Conservation (phyloP, 2,329 filamentous ascomycete genomes). For the Hypocrella siamensis region DNA sequence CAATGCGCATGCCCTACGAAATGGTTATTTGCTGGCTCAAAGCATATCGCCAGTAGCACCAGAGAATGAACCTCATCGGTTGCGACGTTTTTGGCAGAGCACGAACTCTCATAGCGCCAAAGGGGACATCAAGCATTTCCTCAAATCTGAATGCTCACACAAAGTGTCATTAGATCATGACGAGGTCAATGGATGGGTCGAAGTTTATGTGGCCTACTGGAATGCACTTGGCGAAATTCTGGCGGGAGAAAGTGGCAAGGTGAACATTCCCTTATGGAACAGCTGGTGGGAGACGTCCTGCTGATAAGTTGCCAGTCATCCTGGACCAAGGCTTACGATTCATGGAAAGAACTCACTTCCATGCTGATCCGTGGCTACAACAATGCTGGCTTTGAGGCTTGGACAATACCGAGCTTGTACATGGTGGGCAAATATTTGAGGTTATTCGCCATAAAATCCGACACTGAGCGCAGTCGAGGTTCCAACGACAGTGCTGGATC, state of each 20-base stretch:
- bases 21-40: constrained; percentile 59
- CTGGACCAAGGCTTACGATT: constrained; percentile 71
- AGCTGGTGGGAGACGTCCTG: no score
- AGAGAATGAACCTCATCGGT: constrained; percentile 41
- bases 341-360: constrained; percentile 76
- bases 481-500: constrained; percentile 19
- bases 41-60: constrained; percentile 60
- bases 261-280: constrained; percentile 11
- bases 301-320: constrained; percentile 28
- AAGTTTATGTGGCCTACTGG: constrained; percentile 76
- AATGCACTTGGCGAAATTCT: constrained; percentile 63
- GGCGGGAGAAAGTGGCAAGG: constrained; percentile 26
- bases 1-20: constrained; percentile 44
- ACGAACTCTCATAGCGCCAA: constrained; percentile 52
- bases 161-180: constrained; percentile 41
- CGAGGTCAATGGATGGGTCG: constrained; percentile 69
- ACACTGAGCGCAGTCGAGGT: constrained; percentile 43
- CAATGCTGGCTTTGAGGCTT: constrained; percentile 60
- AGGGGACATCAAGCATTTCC: constrained; percentile 57
- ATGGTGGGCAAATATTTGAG: constrained; percentile 74
- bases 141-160: constrained; percentile 42
- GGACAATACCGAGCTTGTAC: constrained; percentile 88
- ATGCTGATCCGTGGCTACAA: constrained; percentile 69
- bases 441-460: constrained; percentile 79
- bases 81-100: constrained; percentile 56